Percentiles rank a stretch among this genome's conserved stretches.
phyloP scores from a whole-genome alignment of 2,329 filamentous ascomycete genomes.

The Stagonosporopsis chrysanthemi region DNA sequence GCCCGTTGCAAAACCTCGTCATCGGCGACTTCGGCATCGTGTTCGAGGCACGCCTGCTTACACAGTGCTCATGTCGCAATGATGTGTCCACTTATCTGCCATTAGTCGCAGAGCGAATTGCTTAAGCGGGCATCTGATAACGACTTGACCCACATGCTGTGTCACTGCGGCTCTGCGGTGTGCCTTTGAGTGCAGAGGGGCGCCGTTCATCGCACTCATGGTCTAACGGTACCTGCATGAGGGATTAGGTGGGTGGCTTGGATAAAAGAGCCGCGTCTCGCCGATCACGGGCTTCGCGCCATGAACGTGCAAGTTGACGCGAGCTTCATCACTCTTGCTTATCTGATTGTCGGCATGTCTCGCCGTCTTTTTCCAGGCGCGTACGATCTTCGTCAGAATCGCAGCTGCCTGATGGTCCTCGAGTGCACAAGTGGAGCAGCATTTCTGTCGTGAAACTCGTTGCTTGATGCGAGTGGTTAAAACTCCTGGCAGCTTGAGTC shows the following conservation, averaged over 20 bases:
- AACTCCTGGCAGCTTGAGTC: conserved; percentile 10
- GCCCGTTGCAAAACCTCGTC: conserved; percentile 24
- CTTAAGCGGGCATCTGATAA: conserved; percentile 13
- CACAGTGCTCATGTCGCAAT: conserved; percentile 19
- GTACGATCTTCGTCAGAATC: background rate
- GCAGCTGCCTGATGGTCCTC: background rate
- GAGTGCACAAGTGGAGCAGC: conserved; percentile 11
- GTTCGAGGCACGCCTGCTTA: conserved; percentile 39
- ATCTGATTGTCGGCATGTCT: conserved; percentile 6
- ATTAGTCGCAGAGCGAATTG: conserved; percentile 6
- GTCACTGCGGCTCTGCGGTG: conserved; percentile 15
- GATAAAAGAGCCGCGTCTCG: conserved; percentile 9
- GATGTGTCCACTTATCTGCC: conserved; percentile 21
- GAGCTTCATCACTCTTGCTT: background rate
- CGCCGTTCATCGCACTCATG: background rate
- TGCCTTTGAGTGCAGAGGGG: conserved; percentile 3
- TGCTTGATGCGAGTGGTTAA: conserved; percentile 7
- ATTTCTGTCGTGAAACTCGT: conserved; percentile 1
- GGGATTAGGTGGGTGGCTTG: background rate
- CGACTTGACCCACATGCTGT: conserved; percentile 5
- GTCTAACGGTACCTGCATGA: conserved; percentile 16
- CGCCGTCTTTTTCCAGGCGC: conserved; percentile 11
- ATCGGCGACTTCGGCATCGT: conserved; percentile 29
- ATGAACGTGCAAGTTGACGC: conserved; percentile 19
- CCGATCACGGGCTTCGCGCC: conserved; percentile 19